These are phyloP conservation scores for Fusarium transvaalense DNA, from an alignment of 2,329 filamentous ascomycete genomes.

Conservation along the genomic window DNA sequence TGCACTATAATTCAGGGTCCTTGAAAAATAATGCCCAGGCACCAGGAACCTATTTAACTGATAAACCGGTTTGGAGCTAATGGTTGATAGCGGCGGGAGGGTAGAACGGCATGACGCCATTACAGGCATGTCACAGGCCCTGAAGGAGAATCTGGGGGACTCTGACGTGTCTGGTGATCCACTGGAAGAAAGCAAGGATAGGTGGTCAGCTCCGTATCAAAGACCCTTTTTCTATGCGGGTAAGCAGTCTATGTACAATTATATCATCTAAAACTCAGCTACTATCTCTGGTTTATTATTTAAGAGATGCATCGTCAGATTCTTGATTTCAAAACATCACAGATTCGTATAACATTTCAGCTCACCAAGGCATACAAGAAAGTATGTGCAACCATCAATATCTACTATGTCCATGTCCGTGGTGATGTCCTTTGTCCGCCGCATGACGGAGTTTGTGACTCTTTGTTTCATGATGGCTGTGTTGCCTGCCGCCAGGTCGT, in stretches of 20 bases:
- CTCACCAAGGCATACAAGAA: background rate
- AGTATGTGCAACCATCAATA: background rate
- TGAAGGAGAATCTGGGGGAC: background rate
- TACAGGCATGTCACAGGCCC: constrained; percentile 27
- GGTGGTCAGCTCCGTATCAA: constrained; percentile 11
- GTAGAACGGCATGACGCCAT: constrained; percentile 44
- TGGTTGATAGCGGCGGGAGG: constrained; percentile 4
- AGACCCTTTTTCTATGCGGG: constrained; percentile 11
- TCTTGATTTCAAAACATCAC: background rate
- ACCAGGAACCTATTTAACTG: constrained; percentile 10
- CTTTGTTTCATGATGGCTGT: background rate
- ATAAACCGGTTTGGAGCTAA: background rate
- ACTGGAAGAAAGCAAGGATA: constrained; percentile 15
- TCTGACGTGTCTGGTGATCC: constrained; percentile 50
- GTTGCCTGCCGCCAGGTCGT: constrained; percentile 17
- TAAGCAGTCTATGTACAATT: constrained; percentile 26
- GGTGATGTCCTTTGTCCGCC: constrained; percentile 2
- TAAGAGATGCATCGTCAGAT: too few relatives aligned
- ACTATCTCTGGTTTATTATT: background rate
- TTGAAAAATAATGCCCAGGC: constrained; percentile 1
- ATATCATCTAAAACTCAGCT: constrained; percentile 10
- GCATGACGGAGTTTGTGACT: constrained; percentile 12
- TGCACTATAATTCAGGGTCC: background rate
- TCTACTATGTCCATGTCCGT: background rate
- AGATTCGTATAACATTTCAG: too few relatives aligned